phyloP scores from a whole-genome alignment of 345 rosid genomes.

The Brassica cretica region DNA sequence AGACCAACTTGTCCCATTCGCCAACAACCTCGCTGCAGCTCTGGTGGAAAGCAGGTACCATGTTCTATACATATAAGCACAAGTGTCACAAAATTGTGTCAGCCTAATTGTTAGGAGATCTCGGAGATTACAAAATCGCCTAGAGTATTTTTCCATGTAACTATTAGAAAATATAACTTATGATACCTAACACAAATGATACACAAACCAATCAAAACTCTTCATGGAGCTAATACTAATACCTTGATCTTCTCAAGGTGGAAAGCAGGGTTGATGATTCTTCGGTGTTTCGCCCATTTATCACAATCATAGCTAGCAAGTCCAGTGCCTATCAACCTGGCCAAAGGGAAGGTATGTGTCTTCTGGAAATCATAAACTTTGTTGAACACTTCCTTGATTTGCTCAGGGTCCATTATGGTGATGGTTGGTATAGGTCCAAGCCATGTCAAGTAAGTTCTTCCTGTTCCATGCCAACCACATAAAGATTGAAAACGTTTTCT shows the following conservation, averaged over 20 bases:
- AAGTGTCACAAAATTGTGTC: not conserved
- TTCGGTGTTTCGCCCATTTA: slow-evolving; percentile 48
- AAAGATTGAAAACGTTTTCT: not conserved
- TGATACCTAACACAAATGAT: not conserved
- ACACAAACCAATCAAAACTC: not conserved
- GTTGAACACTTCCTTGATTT: slow-evolving; percentile 40
- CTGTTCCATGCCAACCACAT: slow-evolving; percentile 29
- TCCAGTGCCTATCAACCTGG: slow-evolving; percentile 33
- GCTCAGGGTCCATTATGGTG: slow-evolving; percentile 46
- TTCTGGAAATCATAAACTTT: slow-evolving; percentile 42
- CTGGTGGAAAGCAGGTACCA: slow-evolving; percentile 41
- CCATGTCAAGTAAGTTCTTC: slow-evolving; percentile 48
- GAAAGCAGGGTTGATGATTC: slow-evolving; percentile 51
- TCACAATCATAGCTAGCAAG: slow-evolving; percentile 35
- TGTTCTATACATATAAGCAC: slow-evolving; percentile 20
- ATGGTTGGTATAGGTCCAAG: slow-evolving; percentile 46
- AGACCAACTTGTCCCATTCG: slow-evolving; percentile 36
- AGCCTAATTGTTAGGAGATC: not conserved
- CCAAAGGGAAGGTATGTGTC: slow-evolving; percentile 16
- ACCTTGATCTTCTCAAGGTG: slow-evolving; percentile 51
- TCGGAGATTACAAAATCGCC: no score
- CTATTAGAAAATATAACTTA: no score
- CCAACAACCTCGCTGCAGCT: slow-evolving; percentile 36
- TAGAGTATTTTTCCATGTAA: no score
- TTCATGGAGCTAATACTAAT: not conserved